Evolutionary conservation across 306 rosid genomes (phyloP).

Genomic region (Quercus aquifolioides): DNA sequence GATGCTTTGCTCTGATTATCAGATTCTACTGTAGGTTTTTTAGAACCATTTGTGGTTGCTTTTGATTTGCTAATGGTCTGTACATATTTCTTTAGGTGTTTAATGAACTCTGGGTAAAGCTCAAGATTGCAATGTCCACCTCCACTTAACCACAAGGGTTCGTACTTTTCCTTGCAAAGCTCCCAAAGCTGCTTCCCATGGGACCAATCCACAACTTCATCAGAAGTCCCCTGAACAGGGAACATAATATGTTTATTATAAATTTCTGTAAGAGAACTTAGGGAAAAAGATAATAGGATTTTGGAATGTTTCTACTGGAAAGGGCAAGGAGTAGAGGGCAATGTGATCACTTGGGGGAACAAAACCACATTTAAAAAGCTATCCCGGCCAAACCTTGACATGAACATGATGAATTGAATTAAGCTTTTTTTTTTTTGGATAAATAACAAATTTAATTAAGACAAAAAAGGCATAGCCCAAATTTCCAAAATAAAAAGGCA

Average conservation of each 20-base stretch:
- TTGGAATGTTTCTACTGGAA: not conserved
- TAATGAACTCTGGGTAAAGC: constrained; percentile 88
- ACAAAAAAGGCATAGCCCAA: too few relatives aligned
- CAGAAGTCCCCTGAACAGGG: constrained; percentile 75
- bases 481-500: too few relatives aligned
- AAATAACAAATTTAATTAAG: too few relatives aligned
- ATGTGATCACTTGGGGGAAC: not conserved
- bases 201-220: constrained; percentile 88
- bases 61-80: constrained; percentile 74
- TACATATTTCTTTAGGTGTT: constrained; percentile 93
- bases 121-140: constrained; percentile 95
- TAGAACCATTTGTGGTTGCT: constrained; percentile 53
- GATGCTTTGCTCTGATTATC: constrained; percentile 49
- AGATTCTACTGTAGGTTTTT: constrained; percentile 40
- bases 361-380: not conserved
- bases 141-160: constrained; percentile 90
- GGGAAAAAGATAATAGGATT: not conserved
- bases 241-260: not conserved
- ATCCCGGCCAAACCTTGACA: not conserved
- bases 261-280: not conserved
- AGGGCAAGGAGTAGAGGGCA: not conserved
- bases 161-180: constrained; percentile 78
- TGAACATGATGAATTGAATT: not conserved
- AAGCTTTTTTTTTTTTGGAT: not conserved
- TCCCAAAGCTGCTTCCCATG: constrained; percentile 95